phyloP scores from a whole-genome alignment of 192 early-diverging fungal genomes.

The Mortierella antarctica region DNA sequence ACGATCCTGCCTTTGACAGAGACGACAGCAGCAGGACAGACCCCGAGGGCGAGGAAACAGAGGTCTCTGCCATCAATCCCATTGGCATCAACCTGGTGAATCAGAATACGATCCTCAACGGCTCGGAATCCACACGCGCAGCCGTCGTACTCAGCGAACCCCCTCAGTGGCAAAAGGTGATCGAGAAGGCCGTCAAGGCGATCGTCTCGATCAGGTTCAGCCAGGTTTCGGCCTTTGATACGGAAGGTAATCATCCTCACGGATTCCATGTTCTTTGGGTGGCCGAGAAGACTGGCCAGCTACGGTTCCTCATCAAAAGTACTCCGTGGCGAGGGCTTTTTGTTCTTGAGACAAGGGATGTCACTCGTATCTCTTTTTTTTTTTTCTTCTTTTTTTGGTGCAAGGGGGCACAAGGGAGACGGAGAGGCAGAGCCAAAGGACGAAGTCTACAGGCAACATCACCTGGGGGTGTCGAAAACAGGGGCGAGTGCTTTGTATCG shows the following conservation, averaged over 20 bases:
- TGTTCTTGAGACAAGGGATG: not conserved
- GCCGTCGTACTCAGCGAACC: conserved; percentile 52
- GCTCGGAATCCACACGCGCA: conserved; percentile 15
- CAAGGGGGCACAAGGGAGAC: too few species aligned
- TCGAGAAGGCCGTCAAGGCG: conserved; percentile 72
- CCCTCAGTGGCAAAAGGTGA: conserved; percentile 76
- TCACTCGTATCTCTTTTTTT: too few species aligned
- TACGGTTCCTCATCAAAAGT: too few species aligned
- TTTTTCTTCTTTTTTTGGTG: too few species aligned
- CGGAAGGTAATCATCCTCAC: conserved; percentile 60
- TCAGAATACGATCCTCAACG: not conserved
- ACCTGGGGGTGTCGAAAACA: too few species aligned
- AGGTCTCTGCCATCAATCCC: not conserved
- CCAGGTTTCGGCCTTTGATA: conserved; percentile 83
- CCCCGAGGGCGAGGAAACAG: conserved; percentile 34
- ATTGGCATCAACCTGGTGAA: not conserved
- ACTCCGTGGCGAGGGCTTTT: not conserved
- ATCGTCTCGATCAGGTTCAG: conserved; percentile 84
- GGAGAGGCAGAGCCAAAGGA: too few species aligned
- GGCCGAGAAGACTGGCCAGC: too few species aligned
- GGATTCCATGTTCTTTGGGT: too few species aligned
- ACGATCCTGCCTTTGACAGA: conserved; percentile 35
- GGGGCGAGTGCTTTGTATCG: too few species aligned
- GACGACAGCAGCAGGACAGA: conserved; percentile 36
- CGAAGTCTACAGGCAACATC: too few species aligned